Evolutionary conservation across 352 stramenopile species (phyloP), one percentile per base, ranked within the genome.

Genomic region (Phytophthora fragariaefolia): DNA sequence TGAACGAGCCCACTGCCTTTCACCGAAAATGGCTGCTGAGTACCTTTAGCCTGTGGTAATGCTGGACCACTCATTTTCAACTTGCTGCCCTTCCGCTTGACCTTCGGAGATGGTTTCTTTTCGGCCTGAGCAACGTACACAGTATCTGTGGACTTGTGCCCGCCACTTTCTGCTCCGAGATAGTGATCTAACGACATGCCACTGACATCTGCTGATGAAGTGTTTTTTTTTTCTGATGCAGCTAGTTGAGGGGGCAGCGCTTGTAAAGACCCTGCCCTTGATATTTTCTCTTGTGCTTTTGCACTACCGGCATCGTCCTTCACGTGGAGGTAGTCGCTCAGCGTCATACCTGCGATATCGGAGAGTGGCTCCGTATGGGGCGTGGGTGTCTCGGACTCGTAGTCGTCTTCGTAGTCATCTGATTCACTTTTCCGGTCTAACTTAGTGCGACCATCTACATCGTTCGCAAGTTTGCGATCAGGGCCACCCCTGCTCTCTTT

Each of bases 101-200:
- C 48, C 1, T 66, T 63, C 4, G 72, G 71, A 4, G 76, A 82
- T 24, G 58, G 23, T 40, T 77, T 71, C 43, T 52, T 59, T 6
- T 72, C 48, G 1, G 59, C 68, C n/a, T 28, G 43, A 42, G 30
- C 55, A n/a, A 46, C 63, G 28, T 62, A 49, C 12, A 49, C 15
- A 32, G 22, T 58, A 18, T 73, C 52, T 6, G 61, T 52, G 17
- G 50, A 51, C 5, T 54, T 48, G 23, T 57, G 26, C 2, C 58
- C 58, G 24, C 43, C 51, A 2, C 5, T 52, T 34, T 49, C 43
- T n/a, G 77, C 74, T 12, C 80, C 82, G 7, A 90, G 66, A 49
- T 89, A 90, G 50, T 81, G 75, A 50, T 90, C 78, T 12, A 91
- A 68, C 10, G 82, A 88, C 80, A 91, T 89, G 36, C 82, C 80